Percentiles rank a stretch among this genome's conserved stretches.
These are phyloP conservation scores for Claviceps digitariae DNA, from an alignment of 2,329 filamentous ascomycete species.

Conservation along the genomic window DNA sequence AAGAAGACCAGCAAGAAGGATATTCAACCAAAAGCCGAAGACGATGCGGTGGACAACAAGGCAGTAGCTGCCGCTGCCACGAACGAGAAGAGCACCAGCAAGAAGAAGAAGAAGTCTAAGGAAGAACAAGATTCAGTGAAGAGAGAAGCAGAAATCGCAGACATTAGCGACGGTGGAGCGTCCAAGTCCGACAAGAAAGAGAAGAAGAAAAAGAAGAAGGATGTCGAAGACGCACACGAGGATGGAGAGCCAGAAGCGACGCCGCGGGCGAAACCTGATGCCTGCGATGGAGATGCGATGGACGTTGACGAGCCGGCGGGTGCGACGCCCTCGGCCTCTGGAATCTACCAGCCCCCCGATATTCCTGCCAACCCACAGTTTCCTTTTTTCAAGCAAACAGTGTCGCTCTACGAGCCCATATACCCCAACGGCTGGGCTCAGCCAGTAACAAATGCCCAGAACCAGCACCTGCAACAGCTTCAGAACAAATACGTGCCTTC, in stretches of 20 bases:
- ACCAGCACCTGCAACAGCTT: constrained; percentile 62
- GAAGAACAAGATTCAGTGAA: constrained; percentile 12
- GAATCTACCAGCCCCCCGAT: constrained; percentile 24
- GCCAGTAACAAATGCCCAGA: constrained; percentile 56
- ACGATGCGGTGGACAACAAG: not conserved
- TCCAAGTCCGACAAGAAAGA: constrained; percentile 20
- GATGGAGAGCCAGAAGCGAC: not conserved
- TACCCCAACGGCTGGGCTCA: constrained; percentile 57
- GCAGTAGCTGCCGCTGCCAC: not conserved
- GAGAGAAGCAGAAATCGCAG: constrained; percentile 1
- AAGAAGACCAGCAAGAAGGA: constrained; percentile 17
- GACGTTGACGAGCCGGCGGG: constrained; percentile 23
- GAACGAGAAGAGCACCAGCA: constrained; percentile 7
- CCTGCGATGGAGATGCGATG: constrained; percentile 19
- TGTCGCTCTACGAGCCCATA: constrained; percentile 67
- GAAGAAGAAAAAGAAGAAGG: constrained; percentile 14
- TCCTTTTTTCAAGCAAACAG: constrained; percentile 66
- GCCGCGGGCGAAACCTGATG: not conserved
- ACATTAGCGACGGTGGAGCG: constrained; percentile 3
- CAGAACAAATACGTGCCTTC: constrained; percentile 64
- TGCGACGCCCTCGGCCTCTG: constrained; percentile 16
- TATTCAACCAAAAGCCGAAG: constrained; percentile 9
- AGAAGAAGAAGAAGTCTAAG: constrained; percentile 17
- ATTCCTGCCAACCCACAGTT: constrained; percentile 34
- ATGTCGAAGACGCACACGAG: constrained; percentile 12